phyloP scores from a whole-genome alignment of 768 basidiomycete genomes.

The Russula griseocarnosa region DNA sequence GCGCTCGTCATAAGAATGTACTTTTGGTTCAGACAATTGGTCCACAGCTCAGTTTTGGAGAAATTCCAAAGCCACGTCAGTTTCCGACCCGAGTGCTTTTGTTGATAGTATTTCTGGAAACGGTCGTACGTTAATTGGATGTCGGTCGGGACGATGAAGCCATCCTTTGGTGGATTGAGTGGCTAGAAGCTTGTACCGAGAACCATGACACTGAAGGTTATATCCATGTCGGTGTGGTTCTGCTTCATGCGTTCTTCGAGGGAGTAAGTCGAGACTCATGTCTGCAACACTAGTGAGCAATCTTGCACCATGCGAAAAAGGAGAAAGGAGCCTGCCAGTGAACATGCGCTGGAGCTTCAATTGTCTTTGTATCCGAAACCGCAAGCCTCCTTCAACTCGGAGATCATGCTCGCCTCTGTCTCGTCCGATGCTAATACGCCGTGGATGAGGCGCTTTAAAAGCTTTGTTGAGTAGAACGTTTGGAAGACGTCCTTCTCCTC shows the following conservation, averaged over 20 bases:
- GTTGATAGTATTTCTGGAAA: no score
- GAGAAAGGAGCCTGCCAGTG: constrained; percentile 56
- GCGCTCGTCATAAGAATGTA: no score
- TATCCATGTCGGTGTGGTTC: no score
- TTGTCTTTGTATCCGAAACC: constrained; percentile 98
- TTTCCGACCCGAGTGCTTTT: no score
- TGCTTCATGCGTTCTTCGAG: no score
- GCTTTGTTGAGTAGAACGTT: constrained; percentile 91
- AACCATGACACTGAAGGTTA: no score
- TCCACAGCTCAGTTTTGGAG: no score
- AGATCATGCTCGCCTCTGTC: constrained; percentile 96
- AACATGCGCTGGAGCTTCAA: constrained; percentile 96
- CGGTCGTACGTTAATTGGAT: no score
- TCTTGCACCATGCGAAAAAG: background rate
- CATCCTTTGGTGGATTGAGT: no score
- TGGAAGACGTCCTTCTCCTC: constrained; percentile 99
- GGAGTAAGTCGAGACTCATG: constrained; percentile 85
- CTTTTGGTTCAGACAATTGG: no score
- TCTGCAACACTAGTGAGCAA: constrained; percentile 44
- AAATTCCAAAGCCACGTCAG: constrained; percentile 99
- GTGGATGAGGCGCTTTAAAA: constrained; percentile 89
- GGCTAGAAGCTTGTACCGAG: no score
- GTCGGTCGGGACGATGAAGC: no score
- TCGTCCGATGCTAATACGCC: constrained; percentile 92
- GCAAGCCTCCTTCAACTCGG: constrained; percentile 93